Base-by-base conservation (phyloP, 148 eudicot species). In the Dianthus caryophyllus region DNA sequence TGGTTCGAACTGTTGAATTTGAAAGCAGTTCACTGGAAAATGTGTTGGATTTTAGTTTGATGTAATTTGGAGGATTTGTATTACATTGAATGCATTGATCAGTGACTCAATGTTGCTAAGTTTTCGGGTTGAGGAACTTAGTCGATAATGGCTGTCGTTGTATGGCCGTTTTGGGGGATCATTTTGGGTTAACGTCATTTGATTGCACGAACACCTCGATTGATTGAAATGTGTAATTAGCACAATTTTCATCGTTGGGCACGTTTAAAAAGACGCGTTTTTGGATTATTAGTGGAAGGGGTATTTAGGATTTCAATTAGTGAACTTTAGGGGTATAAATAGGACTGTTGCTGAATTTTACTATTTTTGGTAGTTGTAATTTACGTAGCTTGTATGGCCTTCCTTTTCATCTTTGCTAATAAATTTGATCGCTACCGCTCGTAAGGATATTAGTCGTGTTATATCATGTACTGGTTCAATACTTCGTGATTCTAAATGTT, bases 11-110 rank as follows among this genome's bases (percentile, higher is more conserved):
- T 49, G 27, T 17, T 47, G 4, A 30, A 25, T 66, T 20, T 29
- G 26, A 11, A 21, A 50, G 5, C 33, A n/a, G n/a, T 24, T 52
- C 52, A 18, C 25, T 4, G 6, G 12, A 4, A 38, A 18, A 15
- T 13, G 21, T 51, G 43, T 51, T 20, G 25, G 17, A 52, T 12
- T 66, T 11, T 49, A 4, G 72, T 16, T 69, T 58, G 46, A 9
- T 69, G 9, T 69, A n/a, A 57, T 27, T 22, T 29, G 71, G n/a
- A 6, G 38, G 21, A 9, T 30, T 54, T 30, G 47, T 21, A 41
- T 8, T 27, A 68, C 16, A 25, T 9, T 43, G 44, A 16, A 1
- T 24, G 21, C 12, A 2, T 54, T 41, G 44, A 41, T 41, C 44
- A 41, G 12, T 41, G 44, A 9, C 10, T 41, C 8, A 41, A 41